phyloP scores from a whole-genome alignment of 306 rosid genomes.

The Ochetophila trinervis region DNA sequence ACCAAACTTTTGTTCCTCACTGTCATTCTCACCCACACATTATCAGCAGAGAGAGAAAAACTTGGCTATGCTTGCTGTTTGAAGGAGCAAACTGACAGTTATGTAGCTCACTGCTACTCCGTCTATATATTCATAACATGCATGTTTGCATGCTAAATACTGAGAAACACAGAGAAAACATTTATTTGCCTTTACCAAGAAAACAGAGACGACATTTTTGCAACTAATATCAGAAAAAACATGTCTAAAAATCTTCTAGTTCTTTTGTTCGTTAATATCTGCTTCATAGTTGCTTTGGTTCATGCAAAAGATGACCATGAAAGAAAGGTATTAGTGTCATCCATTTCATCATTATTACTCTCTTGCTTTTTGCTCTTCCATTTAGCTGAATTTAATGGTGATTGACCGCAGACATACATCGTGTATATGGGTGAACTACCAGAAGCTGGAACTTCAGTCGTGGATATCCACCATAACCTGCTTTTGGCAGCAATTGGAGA shows the following conservation, averaged over 20 bases:
- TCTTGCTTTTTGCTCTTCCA: background rate
- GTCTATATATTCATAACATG: too few relatives aligned
- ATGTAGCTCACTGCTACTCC: too few relatives aligned
- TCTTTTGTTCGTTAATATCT: conserved; percentile 22
- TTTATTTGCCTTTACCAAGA: too few relatives aligned
- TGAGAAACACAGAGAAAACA: too few relatives aligned
- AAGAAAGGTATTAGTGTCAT: conserved; percentile 46
- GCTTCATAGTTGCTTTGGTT: conserved; percentile 13
- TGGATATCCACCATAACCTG: conserved; percentile 49
- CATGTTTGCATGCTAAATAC: too few relatives aligned
- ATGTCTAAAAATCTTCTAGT: conserved; percentile 20
- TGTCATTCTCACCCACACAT: conserved; percentile 9
- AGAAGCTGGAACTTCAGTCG: conserved; percentile 20
- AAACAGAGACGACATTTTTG: too few relatives aligned
- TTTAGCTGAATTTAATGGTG: background rate
- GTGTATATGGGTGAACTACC: conserved; percentile 77
- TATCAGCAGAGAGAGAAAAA: conserved; percentile 13
- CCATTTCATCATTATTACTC: background rate
- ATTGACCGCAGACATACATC: conserved; percentile 57
- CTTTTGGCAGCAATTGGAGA: conserved; percentile 55
- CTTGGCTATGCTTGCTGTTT: too few relatives aligned
- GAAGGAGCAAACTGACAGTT: too few relatives aligned
- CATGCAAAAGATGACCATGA: conserved; percentile 41
- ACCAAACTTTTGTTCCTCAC: conserved; percentile 9
- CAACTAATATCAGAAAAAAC: too few relatives aligned